Base-by-base conservation (phyloP, 768 basidiomycete species). In the Mycena sanguinolenta region DNA sequence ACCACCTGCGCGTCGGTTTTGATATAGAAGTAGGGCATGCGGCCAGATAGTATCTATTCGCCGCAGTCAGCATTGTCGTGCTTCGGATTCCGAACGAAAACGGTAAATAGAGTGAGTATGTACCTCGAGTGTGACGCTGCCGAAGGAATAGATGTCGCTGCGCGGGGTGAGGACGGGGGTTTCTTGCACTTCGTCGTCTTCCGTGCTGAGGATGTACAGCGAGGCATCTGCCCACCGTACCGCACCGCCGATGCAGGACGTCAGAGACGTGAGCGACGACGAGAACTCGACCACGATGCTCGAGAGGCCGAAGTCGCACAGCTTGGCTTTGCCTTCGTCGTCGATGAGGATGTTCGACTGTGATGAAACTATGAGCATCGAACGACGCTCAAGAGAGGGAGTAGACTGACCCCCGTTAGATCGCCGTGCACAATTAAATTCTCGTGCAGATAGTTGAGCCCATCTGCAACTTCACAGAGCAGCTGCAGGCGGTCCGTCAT, bases 341-440 rank as follows among this genome's bases (percentile, higher is more conserved):
- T 84, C 76, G 38, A 88, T 79, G 7, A 88, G 81, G 54, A 88
- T 77, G 58, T 88, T 88, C 0, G 85, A 80, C 86, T 86, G 76
- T 4, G 19, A 21, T 17, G 27, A 19, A 30, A 46, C 12, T 19
- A 53, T 58, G n/a, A 72, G 73, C 13, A 77, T 62, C 13, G 14
- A 30, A 36, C 30, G 10, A n/a, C 64, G 9, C 32, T 58, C 32
- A 27, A 8, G 21, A 49, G 38, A 52, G 2, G 50, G 46, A 63
- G 1, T 23, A 32, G 4, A 72, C 82, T 58, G 70, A 84, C 84
- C 34, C 83, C 83, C 14, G 81, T 84, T 28, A 86, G 77, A 69
- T 85, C 84, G 8, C 85, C 84, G 72, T 85, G 84, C 27, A 85
- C 84, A 42, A 19, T 12, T 50, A 17, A 25, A 12, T 13, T 12